Conservation (phyloP, 1,284 basidiomycete species). For the Cryptococcus sp. region DNA sequence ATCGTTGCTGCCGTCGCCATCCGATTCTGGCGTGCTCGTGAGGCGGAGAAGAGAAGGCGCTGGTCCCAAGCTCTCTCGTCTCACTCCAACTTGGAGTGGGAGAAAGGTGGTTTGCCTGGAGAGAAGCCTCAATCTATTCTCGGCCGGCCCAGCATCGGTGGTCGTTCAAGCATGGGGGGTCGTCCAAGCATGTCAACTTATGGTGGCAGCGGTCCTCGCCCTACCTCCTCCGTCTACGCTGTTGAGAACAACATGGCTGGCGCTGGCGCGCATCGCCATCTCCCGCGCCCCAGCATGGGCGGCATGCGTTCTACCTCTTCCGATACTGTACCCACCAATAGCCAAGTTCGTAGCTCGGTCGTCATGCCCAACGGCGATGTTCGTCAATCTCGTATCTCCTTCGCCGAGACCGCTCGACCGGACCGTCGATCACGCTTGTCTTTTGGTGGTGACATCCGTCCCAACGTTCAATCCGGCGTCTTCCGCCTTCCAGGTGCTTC, state of each 20-base stretch:
- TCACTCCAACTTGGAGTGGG: constrained; percentile 50
- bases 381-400: constrained; percentile 50
- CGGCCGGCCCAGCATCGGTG: constrained; percentile 63
- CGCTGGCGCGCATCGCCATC: constrained; percentile 61
- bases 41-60: constrained; percentile 64
- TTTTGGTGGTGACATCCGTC: constrained; percentile 64
- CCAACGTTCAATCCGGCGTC: constrained; percentile 28
- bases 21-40: constrained; percentile 63
- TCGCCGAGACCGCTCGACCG: constrained; percentile 50
- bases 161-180: constrained; percentile 13
- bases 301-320: constrained; percentile 31
- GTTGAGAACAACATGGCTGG: constrained; percentile 61
- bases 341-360: constrained; percentile 61
- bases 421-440: constrained; percentile 66
- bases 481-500: constrained; percentile 56
- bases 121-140: constrained; percentile 66
- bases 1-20: constrained; percentile 56
- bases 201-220: constrained; percentile 20
- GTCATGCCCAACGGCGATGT: constrained; percentile 56
- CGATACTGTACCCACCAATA: constrained; percentile 57
- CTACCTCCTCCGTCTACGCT: constrained; percentile 46
- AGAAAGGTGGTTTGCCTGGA: constrained; percentile 46
- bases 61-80: constrained; percentile 60
- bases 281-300: constrained; percentile 28
- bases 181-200: constrained; percentile 35